Evolutionary conservation across 2,329 filamentous ascomycete genomes (phyloP), one percentile per base, ranked within the genome.

Genomic region (Chrysoporthe puriensis): DNA sequence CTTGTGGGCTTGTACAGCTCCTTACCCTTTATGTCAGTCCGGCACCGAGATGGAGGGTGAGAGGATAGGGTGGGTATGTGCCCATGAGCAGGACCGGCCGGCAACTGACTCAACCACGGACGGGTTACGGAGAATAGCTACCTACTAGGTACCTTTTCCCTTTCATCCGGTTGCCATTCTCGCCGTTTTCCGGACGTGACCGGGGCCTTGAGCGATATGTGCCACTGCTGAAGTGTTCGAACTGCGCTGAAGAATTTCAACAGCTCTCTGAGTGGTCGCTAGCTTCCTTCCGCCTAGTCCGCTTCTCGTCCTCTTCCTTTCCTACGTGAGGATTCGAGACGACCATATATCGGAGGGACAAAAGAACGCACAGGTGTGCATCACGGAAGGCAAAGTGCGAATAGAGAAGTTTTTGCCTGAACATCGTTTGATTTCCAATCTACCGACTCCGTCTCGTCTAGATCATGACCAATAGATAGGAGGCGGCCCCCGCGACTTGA

Each of bases 391-490:
- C 26, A 26, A 26, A 26, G 26, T 26, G 26, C 26, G 26, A 26
- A 26, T 26, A 26, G 26, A 26, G 26, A 26, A 26, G 26, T 26
- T 26, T 26, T 26, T n/a, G 13, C 18, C 44, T 14, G 44, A 46
- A 46, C 14, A 4, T n/a, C n/a, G 14, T 16, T 54, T 54, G 18
- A 32, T 26, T 54, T 54, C 50, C 21, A 21, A n/a, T 54, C 50
- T 54, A 54, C 50, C 50, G n/a, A 54, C 26, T 16, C 44, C 44
- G 44, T 46, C 44, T 46, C 44, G 44, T 46, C 50, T 21, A 54
- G 21, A 54, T 26, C 13, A 5, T 6, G 18, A n/a, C 18, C 50
- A 8, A 16, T 44, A 44, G 40, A 60, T 44, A 34, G n/a, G 21
- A 44, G 11, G n/a, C n/a, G 26, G 16, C 40, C 44, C 40, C 40